Base-by-base conservation (phyloP, 805 yeast species). In the Yarrowia porcina region DNA sequence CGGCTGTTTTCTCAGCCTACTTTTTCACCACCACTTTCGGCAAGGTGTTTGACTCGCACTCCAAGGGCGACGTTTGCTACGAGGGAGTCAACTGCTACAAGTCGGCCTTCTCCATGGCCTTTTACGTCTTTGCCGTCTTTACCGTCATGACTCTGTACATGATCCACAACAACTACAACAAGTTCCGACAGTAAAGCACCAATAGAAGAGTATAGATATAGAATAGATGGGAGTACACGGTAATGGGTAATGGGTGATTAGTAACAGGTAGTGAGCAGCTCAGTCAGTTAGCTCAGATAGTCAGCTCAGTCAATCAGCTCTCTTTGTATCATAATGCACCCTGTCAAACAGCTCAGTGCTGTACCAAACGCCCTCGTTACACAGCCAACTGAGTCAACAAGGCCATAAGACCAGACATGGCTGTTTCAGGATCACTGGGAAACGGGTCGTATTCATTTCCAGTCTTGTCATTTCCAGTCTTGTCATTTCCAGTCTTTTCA, bases 11-110 rank as follows among this genome's bases (percentile, higher is more conserved):
- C 0, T 83, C 89, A 1, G 80, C 87, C 47, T 81, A 82, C 67
- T 73, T 80, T 63, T 79, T 87, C 66, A 86, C 89, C 36, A 76
- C 78, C 30, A 71, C 84, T 42, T 86, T 88, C 73, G 94, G 93
- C 9, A 70, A 74, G 30, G 78, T 82, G 35, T 88, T 84, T 71
- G 96, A 88, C 70, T 35, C 42, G 18, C 63, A 59, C 13, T 56
- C 61, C 20, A 39, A 39, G 49, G 39, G 17, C 15, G 61, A 27
- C 15, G 27, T 56, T 12, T 56, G 61, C 21, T 56, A 56, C 17
- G 47, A 39, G 28, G 49, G 49, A 20, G 28, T 39, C 18, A 17
- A 56, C 28, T 56, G 61, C 27, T 56, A 56, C 23, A 28, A 30
- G 47, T 41, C 47, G 7, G 49, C 49, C 9, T 56, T 56, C 39